These are phyloP conservation scores for Malassezia dermatis DNA, from an alignment of 1,284 basidiomycete genomes.

Conservation along the genomic window DNA sequence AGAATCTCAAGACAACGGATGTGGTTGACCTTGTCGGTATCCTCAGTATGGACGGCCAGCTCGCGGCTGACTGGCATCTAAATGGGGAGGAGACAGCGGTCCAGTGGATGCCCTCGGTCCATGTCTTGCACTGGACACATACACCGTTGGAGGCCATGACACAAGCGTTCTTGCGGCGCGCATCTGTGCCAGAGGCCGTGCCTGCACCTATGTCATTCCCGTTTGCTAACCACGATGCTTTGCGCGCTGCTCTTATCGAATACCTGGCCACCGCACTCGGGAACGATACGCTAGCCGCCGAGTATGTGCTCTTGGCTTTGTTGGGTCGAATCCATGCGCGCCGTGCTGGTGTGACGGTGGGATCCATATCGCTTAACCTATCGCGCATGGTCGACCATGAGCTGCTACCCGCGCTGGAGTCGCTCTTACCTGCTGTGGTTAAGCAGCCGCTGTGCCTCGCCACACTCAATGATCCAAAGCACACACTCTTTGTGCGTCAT, in stretches of 20 bases:
- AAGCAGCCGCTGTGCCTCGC: constrained; percentile 50
- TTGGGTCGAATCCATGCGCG: constrained; percentile 65
- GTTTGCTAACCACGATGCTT: background rate
- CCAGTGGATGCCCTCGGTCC: constrained; percentile 26
- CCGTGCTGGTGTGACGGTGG: constrained; percentile 59
- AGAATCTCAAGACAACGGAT: constrained; percentile 35
- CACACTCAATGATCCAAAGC: constrained; percentile 53
- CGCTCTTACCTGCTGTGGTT: constrained; percentile 54
- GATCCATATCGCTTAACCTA: constrained; percentile 57
- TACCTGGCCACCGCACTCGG: constrained; percentile 24
- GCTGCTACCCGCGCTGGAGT: constrained; percentile 53
- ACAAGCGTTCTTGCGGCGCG: background rate
- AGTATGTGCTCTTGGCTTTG: constrained; percentile 62
- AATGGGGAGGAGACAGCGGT: background rate
- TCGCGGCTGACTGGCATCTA: constrained; percentile 25
- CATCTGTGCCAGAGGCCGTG: background rate
- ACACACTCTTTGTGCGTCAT: constrained; percentile 51
- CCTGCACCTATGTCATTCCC: background rate
- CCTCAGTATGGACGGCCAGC: constrained; percentile 22
- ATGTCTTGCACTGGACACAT: constrained; percentile 24
- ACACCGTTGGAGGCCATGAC: background rate
- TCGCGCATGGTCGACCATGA: constrained; percentile 49
- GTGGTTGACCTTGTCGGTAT: constrained; percentile 39
- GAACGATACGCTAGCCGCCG: constrained; percentile 54
- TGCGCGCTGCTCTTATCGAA: constrained; percentile 19